Evolutionary conservation across 2,329 filamentous ascomycete species (phyloP).

Genomic region (Pseudogymnoascus sp.): DNA sequence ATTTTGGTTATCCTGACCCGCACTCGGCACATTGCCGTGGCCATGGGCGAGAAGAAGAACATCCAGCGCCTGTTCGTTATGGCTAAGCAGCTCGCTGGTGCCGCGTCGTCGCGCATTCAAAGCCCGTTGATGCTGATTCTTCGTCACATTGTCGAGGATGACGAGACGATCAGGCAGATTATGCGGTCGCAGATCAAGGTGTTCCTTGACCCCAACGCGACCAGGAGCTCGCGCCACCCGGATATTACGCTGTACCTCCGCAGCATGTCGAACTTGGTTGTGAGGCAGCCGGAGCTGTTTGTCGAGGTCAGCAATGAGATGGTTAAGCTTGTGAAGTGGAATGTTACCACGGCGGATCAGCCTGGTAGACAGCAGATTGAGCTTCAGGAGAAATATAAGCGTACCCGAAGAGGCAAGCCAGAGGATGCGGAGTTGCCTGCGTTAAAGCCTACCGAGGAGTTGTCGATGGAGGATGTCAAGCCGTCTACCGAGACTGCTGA

Average conservation of each 20-base stretch:
- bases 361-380: slow-evolving; percentile 38
- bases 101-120: slow-evolving; percentile 68
- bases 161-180: slow-evolving; percentile 80
- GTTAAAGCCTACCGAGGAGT: slow-evolving; percentile 28
- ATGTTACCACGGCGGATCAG: slow-evolving; percentile 29
- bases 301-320: slow-evolving; percentile 82
- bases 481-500: slow-evolving; percentile 52
- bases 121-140: slow-evolving; percentile 65
- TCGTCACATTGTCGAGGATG: slow-evolving; percentile 90
- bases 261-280: slow-evolving; percentile 67
- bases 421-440: slow-evolving; percentile 28
- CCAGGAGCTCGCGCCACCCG: slow-evolving; percentile 45
- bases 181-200: slow-evolving; percentile 83
- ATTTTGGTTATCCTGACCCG: slow-evolving; percentile 85
- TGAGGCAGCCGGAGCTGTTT: slow-evolving; percentile 79
- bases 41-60: slow-evolving; percentile 79
- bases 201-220: slow-evolving; percentile 55
- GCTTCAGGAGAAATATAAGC: not conserved
- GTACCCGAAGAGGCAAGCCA: slow-evolving; percentile 14
- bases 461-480: slow-evolving; percentile 44
- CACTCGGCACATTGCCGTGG: slow-evolving; percentile 63
- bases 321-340: slow-evolving; percentile 63
- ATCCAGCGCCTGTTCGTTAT: slow-evolving; percentile 88
- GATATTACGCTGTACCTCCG: slow-evolving; percentile 71
- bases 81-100: slow-evolving; percentile 82